These are phyloP conservation scores for Cairneyella variabilis DNA, from an alignment of 495 filamentous ascomycete genomes.

Conservation along the genomic window DNA sequence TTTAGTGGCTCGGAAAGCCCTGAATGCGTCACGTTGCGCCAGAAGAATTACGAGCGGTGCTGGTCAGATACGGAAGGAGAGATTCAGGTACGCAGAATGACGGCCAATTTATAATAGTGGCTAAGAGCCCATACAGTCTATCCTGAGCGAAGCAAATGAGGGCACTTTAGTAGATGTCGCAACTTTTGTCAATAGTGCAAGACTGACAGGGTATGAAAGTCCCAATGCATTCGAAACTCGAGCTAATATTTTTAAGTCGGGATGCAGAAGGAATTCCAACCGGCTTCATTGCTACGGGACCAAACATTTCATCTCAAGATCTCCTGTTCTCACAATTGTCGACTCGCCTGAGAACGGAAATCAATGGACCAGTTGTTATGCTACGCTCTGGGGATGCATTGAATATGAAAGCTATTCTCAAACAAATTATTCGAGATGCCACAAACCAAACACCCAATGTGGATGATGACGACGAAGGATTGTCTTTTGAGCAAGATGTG, in stretches of 20 bases:
- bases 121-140: constrained; percentile 31
- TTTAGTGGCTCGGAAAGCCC: constrained; percentile 57
- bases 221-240: constrained; percentile 14
- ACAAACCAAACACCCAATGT: constrained; percentile 51
- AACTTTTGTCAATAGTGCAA: constrained; percentile 55
- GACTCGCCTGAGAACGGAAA: constrained; percentile 43
- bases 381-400: constrained; percentile 73
- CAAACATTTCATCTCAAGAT: constrained; percentile 77
- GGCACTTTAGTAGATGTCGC: constrained; percentile 59
- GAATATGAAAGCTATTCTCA: constrained; percentile 80
- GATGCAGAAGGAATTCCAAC: constrained; percentile 70
- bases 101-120: not conserved
- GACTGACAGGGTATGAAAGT: constrained; percentile 17
- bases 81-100: constrained; percentile 58
- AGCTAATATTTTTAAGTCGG: no score
- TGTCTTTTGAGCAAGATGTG: constrained; percentile 47
- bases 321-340: constrained; percentile 68
- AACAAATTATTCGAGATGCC: constrained; percentile 73
- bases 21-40: constrained; percentile 49
- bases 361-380: constrained; percentile 56
- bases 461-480: constrained; percentile 35
- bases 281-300: constrained; percentile 77
- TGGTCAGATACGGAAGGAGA: constrained; percentile 66
- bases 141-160: constrained; percentile 61
- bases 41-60: constrained; percentile 56